Evolutionary conservation across 2,329 filamentous ascomycete species (phyloP), one percentile per base, ranked within the genome.

Genomic region (Chaetothyriales sp.): DNA sequence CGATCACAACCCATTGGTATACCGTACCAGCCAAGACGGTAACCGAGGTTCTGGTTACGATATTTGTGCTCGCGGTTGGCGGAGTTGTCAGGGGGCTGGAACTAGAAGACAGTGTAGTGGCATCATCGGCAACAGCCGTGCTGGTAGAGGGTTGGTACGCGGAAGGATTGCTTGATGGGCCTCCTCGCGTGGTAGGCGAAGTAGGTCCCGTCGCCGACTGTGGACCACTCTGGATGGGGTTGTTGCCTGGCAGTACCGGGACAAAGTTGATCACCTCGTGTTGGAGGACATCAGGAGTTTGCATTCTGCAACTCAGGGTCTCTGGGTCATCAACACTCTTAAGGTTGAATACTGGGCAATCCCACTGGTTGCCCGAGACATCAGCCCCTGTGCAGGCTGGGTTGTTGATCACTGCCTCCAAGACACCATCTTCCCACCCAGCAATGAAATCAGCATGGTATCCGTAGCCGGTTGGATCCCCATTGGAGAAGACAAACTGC

Each of bases 321-420:
- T 74, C 70, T 39, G 32, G 32, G 46, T 28, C 36, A 0, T 67
- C 65, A 22, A 79, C 73, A 49, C 66, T 67, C 64, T 89, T 80
- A 50, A 93, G 71, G 49, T 74, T 70, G 68, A 95, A 95, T 26
- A 92, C 59, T 0, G 77, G 68, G 69, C 89, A 95, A 65, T 89
- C 86, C 44, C 74, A 61, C 45, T 94, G 79, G 43, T 71, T 61
- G 32, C 89, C 89, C 18, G 45, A 45, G n/a, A 49, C 48, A 10
- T 20, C 28, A 0, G 61, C 62, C 66, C 80, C 84, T 48, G 82
- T 90, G 75, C 89, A 95, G 6, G 72, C 76, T 12, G 55, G 43
- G 47, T 53, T 49, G 46, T 88, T 66, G 55, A 89, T 73, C n/a
- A 86, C 86, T 5, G 74, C 48, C 65, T 88, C 79, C 46, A 86